Evolutionary conservation across 768 basidiomycete species (phyloP).

Genomic region (Lentinula sp.): DNA sequence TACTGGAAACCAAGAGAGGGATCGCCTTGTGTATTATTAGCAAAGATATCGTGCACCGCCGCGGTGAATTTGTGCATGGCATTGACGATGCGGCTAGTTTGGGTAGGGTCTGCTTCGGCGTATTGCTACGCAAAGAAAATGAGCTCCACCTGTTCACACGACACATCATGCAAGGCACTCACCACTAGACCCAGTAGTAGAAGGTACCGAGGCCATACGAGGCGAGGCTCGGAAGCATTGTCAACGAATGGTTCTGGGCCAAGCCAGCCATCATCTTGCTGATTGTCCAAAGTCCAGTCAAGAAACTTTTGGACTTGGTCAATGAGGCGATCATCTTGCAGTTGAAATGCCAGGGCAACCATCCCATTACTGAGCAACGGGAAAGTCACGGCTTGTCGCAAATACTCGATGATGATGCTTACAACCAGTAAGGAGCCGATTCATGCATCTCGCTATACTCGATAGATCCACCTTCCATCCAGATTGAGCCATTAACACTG

Average conservation of each 20-base stretch:
- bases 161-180: constrained; percentile 5
- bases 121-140: constrained; percentile 26
- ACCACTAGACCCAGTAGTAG: constrained; percentile 32
- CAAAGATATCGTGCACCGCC: constrained; percentile 28
- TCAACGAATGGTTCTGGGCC: constrained; percentile 32
- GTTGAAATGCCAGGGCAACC: constrained; percentile 36
- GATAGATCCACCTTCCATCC: constrained; percentile 34
- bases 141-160: background rate
- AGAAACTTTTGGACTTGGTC: constrained; percentile 31
- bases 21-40: constrained; percentile 26
- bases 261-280: constrained; percentile 34
- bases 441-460: constrained; percentile 42
- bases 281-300: constrained; percentile 31
- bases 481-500: constrained; percentile 37
- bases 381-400: background rate
- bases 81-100: constrained; percentile 28
- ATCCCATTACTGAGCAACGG: constrained; percentile 27
- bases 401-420: constrained; percentile 12
- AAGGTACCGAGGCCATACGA: constrained; percentile 38
- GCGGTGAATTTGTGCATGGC: constrained; percentile 31
- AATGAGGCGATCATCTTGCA: constrained; percentile 29
- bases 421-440: constrained; percentile 39
- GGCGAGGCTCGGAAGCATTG: constrained; percentile 29
- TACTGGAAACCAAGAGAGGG: constrained; percentile 34
- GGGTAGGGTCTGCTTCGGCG: constrained; percentile 32